Base-by-base conservation (phyloP, 73 alveolate genomes). In the Symbiodinium natans region DNA sequence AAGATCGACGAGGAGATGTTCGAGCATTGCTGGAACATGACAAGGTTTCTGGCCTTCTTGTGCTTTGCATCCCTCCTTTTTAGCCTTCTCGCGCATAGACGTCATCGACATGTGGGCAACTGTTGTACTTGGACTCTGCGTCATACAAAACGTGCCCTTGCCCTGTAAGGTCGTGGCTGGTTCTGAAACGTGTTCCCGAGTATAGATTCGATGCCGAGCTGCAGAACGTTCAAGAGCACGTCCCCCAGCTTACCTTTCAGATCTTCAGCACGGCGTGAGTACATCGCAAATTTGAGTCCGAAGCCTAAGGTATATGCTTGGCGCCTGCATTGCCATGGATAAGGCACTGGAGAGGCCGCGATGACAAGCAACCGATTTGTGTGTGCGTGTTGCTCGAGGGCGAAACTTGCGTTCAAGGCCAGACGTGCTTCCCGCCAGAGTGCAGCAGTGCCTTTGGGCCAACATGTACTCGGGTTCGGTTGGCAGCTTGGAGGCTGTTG, bases 271-370 rank as follows among this genome's bases (percentile, higher is more conserved):
- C 19, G 3, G 33, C 0, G 36, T 63, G 80, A 46, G 6, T 19
- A 63, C 27, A 31, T 11, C 15, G 31, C 77, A 6, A n/a, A 2
- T 21, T 19, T 11, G 56, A 56, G 80, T 63, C 13, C 19, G 41
- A 42, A 9, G 33, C 8, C 25, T 27, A 17, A 90, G 97, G 97
- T 90, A 90, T 54, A 90, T 90, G 97, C 89, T 90, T 59, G 97
- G 97, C 11, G 97, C 88, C 77, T 90, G 97, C 97, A 90, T 90
- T 41, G 97, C 97, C 34, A 90, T 90, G 97, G 97, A 90, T 75
- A 90, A 90, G 41, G 97, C 97, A 6, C 34, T 90, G 39, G 97
- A 90, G 80, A 90, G 97, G 97, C 89, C 21, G 94, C 25, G 25
- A 33, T 4, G 38, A 63, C 38, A 63, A 63, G 31, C 27, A 19